Conservation (phyloP, 768 basidiomycete species). For the Hydnomerulius pinastri region DNA sequence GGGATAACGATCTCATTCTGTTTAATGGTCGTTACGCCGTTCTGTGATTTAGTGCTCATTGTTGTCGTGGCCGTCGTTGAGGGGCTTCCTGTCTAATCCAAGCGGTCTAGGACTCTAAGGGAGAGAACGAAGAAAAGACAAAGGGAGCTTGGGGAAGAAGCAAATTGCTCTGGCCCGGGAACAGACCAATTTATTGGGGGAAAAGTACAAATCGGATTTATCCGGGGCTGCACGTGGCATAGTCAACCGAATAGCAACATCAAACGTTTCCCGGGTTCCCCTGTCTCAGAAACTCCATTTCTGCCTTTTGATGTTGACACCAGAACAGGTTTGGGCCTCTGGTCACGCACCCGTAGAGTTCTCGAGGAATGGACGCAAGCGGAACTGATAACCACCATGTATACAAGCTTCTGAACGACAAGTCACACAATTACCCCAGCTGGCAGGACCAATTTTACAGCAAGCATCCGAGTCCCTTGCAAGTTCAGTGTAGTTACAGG, state of each 20-base stretch:
- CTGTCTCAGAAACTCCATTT: no score
- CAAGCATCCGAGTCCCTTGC: no score
- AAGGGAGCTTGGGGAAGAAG: conserved; percentile 1
- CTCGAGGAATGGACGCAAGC: no score
- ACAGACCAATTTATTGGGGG: conserved; percentile 31
- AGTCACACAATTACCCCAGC: no score
- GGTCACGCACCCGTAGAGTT: no score
- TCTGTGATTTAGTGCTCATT: conserved; percentile 19
- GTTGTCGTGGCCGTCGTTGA: conserved; percentile 14
- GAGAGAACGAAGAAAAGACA: conserved; percentile 1
- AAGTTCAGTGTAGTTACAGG: no score
- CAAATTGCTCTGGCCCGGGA: not conserved
- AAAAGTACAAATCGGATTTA: conserved; percentile 18
- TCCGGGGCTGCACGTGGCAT: conserved; percentile 30
- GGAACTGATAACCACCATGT: no score
- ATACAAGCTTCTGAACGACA: no score
- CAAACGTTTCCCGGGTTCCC: not conserved
- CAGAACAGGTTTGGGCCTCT: no score
- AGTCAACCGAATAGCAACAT: not conserved
- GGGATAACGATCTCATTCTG: conserved; percentile 73
- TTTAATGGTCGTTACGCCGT: conserved; percentile 38
- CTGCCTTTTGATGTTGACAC: no score
- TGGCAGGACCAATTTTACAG: no score
- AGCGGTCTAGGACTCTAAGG: not conserved
- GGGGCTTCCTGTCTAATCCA: conserved; percentile 7